Evolutionary conservation across 2,329 filamentous ascomycete genomes (phyloP), one percentile per base, ranked within the genome.

Genomic region (Stemphylium vesicarium): DNA sequence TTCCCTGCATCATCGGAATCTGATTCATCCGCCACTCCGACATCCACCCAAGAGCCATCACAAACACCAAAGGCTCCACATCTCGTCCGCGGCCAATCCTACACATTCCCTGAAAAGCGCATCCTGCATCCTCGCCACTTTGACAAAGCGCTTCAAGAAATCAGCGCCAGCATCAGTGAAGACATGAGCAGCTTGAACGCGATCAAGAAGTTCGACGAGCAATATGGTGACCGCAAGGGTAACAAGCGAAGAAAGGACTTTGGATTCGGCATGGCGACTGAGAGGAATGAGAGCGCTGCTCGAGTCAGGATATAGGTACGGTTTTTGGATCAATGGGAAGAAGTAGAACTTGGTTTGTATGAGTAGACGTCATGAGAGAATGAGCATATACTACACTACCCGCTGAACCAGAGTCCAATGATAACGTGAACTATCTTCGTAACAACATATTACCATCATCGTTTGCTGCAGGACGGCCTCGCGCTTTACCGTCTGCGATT

Each of bases 191-290:
- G 87, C 29, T 80, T 99, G 59, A 85, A 86, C 62, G 90, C 91
- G 11, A 96, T 99, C 67, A 85, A 91, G 66, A 96, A 96, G 77
- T 99, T 98, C 70, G 95, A 99, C 72, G 91, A 96, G 77, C 90
- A 94, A 74, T 99, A 93, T 73, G 94, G 95, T 22, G 92, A 96
- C 71, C 84, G 88, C 32, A 88, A 86, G 69, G 85, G 84, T 1
- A 84, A 85, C 64, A 84, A 85, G 70, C 85, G 84, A 71, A 87
- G 84, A 75, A 85, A 75, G 22, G 77, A 78, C 0, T 82, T 80
- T 73, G 83, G 83, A 3, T 85, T 85, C 64, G 75, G 75, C 2
- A 68, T 70, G 16, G 42, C 58, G 24, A 71, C 56, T 7, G 62
- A 66, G 33, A 46, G 56, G 9, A 68, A 69, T 43, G 73, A 77